Evolutionary conservation across 73 alveolate genomes (phyloP), one percentile per base, ranked within the genome.

Genomic region (Stentor coeruleus): DNA sequence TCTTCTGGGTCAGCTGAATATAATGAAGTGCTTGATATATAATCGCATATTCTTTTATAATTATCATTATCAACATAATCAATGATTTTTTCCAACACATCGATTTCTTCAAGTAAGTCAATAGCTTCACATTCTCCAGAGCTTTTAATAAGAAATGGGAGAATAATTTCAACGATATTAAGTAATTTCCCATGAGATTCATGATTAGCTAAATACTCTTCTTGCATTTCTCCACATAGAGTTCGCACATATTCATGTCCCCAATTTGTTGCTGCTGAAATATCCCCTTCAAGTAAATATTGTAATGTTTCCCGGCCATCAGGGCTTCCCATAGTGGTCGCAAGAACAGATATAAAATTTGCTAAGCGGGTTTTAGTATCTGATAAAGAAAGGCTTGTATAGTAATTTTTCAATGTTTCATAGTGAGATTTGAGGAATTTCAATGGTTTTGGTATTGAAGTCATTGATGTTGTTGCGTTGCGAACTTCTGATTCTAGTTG

Each of bases 1-100:
- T 97, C 99, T 26, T 94, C 98, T 26, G 98, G 87, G 85, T 97
- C 99, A n/a, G 98, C 98, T 15, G 98, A 88, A 87, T 94, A 97
- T 37, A 94, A 88, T 14, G 96, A 83, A 41, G 93, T 89, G 38
- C 90, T 41, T 40, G 84, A 66, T 42, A 97, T 88, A 86, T 97
- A 97, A 42, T 83, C 86, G 84, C 98, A 92, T 39, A 97, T 93
- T 88, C 98, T 94, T 74, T 87, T 85, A 81, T 87, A 95, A 85
- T 97, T 97, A 39, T 88, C 87, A 74, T 88, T 95, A 77, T 91
- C 90, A 28, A 91, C 91, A 83, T 85, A 94, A 74, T 88, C 82
- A 58, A 73, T 81, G 38, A 97, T 76, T 59, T 88, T 93, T 28
- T 92, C 90, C 20, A 97, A 88, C 79, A 85, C 59, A 83, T 97